Percentiles rank a stretch among this genome's conserved stretches.
Conservation (phyloP, 148 eudicot genomes). For the Rhododendron ovatum region DNA sequence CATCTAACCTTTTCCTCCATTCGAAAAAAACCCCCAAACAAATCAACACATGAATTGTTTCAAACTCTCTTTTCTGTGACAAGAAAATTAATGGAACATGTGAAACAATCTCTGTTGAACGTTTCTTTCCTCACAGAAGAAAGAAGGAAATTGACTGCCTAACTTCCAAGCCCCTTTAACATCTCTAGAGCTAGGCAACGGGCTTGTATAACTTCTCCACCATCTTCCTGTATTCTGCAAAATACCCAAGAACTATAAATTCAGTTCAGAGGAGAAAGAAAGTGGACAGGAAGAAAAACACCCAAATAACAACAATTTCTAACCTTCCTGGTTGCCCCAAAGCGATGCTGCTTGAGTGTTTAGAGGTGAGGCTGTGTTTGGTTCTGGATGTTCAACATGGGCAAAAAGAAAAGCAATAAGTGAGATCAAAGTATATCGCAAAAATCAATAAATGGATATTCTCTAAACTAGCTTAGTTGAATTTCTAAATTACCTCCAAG, state of each 20-base stretch:
- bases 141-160: background rate
- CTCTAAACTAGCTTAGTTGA: background rate
- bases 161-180: background rate
- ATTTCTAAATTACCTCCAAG: conserved; percentile 67
- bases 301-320: background rate
- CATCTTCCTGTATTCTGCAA: conserved; percentile 90
- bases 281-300: background rate
- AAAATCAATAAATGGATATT: background rate
- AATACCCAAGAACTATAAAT: background rate
- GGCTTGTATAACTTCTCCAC: conserved; percentile 89
- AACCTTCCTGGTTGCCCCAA: conserved; percentile 90
- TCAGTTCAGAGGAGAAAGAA: background rate
- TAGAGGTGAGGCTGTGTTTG: conserved; percentile 87
- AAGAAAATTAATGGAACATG: background rate
- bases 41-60: background rate
- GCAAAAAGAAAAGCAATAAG: background rate
- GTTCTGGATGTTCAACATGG: conserved; percentile 31
- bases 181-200: background rate
- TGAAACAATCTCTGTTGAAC: too few species aligned
- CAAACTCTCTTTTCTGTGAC: background rate
- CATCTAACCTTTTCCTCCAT: background rate
- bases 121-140: too few species aligned
- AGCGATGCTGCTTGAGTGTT: conserved; percentile 92
- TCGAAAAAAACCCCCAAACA: too few species aligned
- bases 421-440: background rate